Conservation (phyloP, 257 asterid species). For the Osmanthus fragrans region DNA sequence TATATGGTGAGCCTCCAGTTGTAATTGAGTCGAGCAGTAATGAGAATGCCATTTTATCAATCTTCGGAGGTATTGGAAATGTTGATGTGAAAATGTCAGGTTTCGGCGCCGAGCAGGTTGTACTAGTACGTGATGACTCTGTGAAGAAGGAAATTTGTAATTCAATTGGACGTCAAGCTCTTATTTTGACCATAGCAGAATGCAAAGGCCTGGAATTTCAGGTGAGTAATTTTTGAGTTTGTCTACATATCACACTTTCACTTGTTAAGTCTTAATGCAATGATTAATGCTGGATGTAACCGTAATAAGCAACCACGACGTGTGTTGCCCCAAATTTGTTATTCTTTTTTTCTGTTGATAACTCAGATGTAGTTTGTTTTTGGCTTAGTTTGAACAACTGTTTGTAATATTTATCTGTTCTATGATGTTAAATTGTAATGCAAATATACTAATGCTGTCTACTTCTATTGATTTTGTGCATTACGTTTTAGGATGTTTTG, state of each 20-base stretch:
- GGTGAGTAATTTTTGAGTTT: slow-evolving; percentile 27
- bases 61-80: slow-evolving; percentile 48
- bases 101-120: slow-evolving; percentile 73
- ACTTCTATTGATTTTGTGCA: neutral
- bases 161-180: slow-evolving; percentile 54
- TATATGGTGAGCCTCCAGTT: slow-evolving; percentile 67
- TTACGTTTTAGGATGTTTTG: slow-evolving; percentile 54
- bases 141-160: slow-evolving; percentile 39
- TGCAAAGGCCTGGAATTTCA: slow-evolving; percentile 81
- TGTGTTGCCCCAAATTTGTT: too few species aligned
- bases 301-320: too few species aligned
- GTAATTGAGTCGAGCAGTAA: slow-evolving; percentile 53
- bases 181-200: slow-evolving; percentile 57
- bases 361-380: neutral
- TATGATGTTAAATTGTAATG: neutral
- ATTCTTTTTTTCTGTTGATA: neutral
- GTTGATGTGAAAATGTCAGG: slow-evolving; percentile 45
- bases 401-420: too few species aligned
- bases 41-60: slow-evolving; percentile 49
- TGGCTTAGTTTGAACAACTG: neutral
- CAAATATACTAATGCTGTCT: neutral
- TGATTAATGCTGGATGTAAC: neutral
- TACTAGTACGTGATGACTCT: slow-evolving; percentile 57
- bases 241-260: neutral
- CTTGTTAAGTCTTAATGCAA: neutral